phyloP scores from a whole-genome alignment of 306 rosid genomes.

The Elaeagnus macrophylla region DNA sequence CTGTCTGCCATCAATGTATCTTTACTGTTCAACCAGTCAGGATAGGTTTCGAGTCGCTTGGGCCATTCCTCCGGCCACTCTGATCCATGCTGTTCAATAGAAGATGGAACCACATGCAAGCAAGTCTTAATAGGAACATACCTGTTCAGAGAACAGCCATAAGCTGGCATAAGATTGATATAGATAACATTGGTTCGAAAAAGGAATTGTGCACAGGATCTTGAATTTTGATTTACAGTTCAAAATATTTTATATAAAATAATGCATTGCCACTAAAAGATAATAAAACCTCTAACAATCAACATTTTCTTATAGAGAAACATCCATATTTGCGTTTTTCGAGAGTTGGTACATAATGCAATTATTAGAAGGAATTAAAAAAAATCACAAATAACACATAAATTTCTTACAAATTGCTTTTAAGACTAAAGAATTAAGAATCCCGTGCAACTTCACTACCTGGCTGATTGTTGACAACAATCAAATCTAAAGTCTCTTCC shows the following conservation, averaged over 20 bases:
- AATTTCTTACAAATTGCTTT: no score
- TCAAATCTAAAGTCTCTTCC: no score
- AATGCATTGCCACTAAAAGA: no score
- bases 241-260: neutral
- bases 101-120: conserved; percentile 69
- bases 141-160: conserved; percentile 30
- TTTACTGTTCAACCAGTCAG: conserved; percentile 75
- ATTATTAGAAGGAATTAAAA: no score
- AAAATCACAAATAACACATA: no score
- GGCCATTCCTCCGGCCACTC: conserved; percentile 99
- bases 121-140: conserved; percentile 60
- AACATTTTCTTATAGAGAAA: no score
- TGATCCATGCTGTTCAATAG: conserved; percentile 84
- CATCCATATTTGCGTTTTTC: no score
- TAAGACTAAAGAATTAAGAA: no score
- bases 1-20: conserved; percentile 70
- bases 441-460: no score
- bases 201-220: neutral
- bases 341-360: no score
- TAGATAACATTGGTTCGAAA: neutral
- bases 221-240: neutral
- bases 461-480: no score
- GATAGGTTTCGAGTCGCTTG: conserved; percentile 66
- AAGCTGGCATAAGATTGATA: neutral
- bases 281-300: no score